Percentiles rank a stretch among this genome's conserved stretches.
Evolutionary conservation across 2,329 filamentous ascomycete genomes (phyloP).

Genomic region (Colletotrichum filicis): DNA sequence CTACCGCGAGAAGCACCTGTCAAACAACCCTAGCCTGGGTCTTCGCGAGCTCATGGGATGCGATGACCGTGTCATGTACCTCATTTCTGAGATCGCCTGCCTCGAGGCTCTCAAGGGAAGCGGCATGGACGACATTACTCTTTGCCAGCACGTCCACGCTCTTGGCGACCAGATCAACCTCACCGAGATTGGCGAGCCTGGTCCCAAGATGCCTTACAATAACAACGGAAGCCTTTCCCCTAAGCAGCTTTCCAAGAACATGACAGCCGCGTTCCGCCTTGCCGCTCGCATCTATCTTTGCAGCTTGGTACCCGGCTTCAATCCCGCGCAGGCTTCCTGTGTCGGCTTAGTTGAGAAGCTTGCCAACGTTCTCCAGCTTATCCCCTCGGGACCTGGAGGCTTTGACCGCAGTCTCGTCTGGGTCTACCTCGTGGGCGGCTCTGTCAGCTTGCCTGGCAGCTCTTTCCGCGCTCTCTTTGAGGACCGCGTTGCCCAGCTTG

Average conservation of each 20-base stretch:
- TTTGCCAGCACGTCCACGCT: constrained; percentile 91
- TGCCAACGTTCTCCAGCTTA: constrained; percentile 79
- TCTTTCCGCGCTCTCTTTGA: constrained; percentile 82
- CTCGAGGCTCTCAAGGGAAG: constrained; percentile 88
- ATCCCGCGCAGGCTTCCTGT: constrained; percentile 78
- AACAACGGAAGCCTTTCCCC: constrained; percentile 81
- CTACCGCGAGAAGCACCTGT: constrained; percentile 95
- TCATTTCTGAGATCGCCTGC: constrained; percentile 97
- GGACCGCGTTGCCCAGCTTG: constrained; percentile 79
- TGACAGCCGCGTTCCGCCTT: constrained; percentile 89
- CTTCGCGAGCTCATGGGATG: constrained; percentile 96
- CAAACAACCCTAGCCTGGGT: constrained; percentile 72
- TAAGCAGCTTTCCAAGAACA: constrained; percentile 86
- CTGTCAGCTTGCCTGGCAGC: constrained; percentile 77
- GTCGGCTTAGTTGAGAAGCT: constrained; percentile 83
- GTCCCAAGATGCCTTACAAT: constrained; percentile 70
- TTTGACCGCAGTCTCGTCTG: constrained; percentile 93
- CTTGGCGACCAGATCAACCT: constrained; percentile 87
- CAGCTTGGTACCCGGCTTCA: constrained; percentile 90
- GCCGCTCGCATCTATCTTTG: constrained; percentile 97
- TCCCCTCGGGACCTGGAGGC: constrained; percentile 83
- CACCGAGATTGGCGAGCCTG: constrained; percentile 75
- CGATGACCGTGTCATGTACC: constrained; percentile 96
- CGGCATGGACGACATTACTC: constrained; percentile 84
- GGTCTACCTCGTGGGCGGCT: constrained; percentile 90